Evolutionary conservation across 306 rosid species (phyloP), one percentile per base, ranked within the genome.

Genomic region (Rubus parviflorus): DNA sequence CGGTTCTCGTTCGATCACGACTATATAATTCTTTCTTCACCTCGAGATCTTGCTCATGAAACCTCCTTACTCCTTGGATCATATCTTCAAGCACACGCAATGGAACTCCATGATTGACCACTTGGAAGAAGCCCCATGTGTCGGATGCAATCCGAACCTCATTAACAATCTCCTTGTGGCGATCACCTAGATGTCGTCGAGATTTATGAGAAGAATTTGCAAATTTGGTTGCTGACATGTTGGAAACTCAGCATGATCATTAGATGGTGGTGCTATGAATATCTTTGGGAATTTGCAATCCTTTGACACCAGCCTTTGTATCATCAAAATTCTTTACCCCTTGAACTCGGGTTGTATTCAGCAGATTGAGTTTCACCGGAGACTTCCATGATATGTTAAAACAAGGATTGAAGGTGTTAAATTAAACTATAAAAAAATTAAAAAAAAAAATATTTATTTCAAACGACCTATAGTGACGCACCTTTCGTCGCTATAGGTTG

Each of bases 41-140:
- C 70, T 81, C 79, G 0, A 67, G 45, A n/a, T 82, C 85, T 62
- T 80, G 88, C 80, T 87, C 89, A 60, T 90, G 78, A 66, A 87
- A 90, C 53, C 73, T 47, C 11, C 81, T 54, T 2, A 80, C 63
- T 51, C 87, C 88, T 4, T 77, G 75, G 23, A 84, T 77, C 84
- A 86, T 84, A 61, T 60, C 79, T 25, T 82, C 86, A 61, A 88
- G 65, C 53, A 82, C 61, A 30, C 8, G 25, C 4, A 6, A 46
- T 19, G 86, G 72, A 43, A 87, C 48, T 15, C 80, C 93, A 82
- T 87, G 93, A 57, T 87, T 88, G 19, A 81, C 69, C 11, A 83
- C 83, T 42, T 85, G 88, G 80, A 88, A 87, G 66, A 88, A 88
- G 0, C 91, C 92, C 85, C 88, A 84, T 0, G 68, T 77, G 71